Conservation (phyloP, 106 monocot genomes). For the Xerophyta viscosa region DNA sequence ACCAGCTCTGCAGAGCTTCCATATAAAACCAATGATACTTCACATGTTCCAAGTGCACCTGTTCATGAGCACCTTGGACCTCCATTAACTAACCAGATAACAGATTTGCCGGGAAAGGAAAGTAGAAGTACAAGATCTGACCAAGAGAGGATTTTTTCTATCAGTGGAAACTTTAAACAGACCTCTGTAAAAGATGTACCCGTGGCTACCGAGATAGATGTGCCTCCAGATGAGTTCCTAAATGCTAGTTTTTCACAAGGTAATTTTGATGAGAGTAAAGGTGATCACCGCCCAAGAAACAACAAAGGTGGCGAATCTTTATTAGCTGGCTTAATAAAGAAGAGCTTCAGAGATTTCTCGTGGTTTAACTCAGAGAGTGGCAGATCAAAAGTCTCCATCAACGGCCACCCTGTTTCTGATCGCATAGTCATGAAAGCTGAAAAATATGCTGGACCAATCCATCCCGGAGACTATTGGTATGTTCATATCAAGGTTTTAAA, state of each 20-base stretch:
- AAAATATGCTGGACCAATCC: constrained; percentile 74
- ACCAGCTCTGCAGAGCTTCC: constrained; percentile 38
- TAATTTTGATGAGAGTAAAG: constrained; percentile 31
- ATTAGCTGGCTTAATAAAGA: constrained; percentile 76
- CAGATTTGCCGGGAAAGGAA: constrained; percentile 51
- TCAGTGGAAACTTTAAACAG: constrained; percentile 51
- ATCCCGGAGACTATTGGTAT: constrained; percentile 93
- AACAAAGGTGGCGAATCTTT: constrained; percentile 74
- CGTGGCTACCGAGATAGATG: constrained; percentile 50
- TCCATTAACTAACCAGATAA: constrained; percentile 29
- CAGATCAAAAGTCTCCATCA: constrained; percentile 61
- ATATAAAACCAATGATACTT: constrained; percentile 19
- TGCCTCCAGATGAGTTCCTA: constrained; percentile 48
- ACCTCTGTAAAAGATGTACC: constrained; percentile 66
- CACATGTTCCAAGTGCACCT: constrained; percentile 51
- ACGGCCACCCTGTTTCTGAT: constrained; percentile 74
- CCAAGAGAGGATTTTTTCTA: constrained; percentile 52
- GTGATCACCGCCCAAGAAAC: constrained; percentile 33
- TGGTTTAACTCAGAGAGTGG: constrained; percentile 45
- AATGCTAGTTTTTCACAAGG: constrained; percentile 47
- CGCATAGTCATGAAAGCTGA: constrained; percentile 85
- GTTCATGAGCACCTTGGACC: constrained; percentile 65
- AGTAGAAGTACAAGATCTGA: constrained; percentile 68
- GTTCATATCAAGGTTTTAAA: too few species aligned
- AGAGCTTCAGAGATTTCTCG: constrained; percentile 67